Conservation (phyloP, 2,329 filamentous ascomycete genomes). For the Clarireedia homoeocarpa region DNA sequence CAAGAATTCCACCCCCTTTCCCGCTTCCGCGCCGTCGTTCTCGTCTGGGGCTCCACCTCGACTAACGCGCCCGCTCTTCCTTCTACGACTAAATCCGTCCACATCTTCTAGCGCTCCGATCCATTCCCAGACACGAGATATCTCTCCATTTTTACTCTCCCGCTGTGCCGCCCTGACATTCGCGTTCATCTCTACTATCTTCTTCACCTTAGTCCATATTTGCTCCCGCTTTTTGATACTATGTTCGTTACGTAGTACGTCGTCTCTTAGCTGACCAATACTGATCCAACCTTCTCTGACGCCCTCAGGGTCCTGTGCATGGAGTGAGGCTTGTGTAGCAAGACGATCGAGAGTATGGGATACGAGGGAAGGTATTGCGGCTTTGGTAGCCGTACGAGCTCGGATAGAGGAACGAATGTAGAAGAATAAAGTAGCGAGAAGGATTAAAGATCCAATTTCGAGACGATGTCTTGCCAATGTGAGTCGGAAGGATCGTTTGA, state of each 20-base stretch:
- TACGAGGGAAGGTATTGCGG: constrained; percentile 70
- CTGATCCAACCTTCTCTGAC: constrained; percentile 74
- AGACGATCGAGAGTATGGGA: constrained; percentile 77
- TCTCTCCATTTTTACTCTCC: constrained; percentile 56
- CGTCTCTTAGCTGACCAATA: constrained; percentile 82
- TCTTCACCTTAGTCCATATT: constrained; percentile 76
- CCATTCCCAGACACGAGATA: constrained; percentile 63
- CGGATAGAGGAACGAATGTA: constrained; percentile 61
- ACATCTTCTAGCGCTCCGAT: constrained; percentile 47
- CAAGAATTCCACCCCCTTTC: constrained; percentile 17
- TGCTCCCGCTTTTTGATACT: constrained; percentile 66
- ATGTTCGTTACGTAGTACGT: constrained; percentile 78
- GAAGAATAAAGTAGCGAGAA: constrained; percentile 40
- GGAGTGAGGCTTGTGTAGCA: constrained; percentile 74
- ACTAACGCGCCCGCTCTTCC: constrained; percentile 40
- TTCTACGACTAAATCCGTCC: constrained; percentile 32
- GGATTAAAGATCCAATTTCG: constrained; percentile 62
- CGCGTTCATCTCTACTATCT: constrained; percentile 85
- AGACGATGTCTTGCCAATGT: constrained; percentile 81
- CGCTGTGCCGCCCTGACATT: constrained; percentile 76
- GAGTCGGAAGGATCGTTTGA: constrained; percentile 71
- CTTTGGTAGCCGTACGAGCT: constrained; percentile 55
- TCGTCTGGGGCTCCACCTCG: constrained; percentile 17
- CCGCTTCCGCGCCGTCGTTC: not conserved
- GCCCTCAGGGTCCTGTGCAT: constrained; percentile 52